Evolutionary conservation across 2,329 filamentous ascomycete genomes (phyloP).

Genomic region (Aspergillus phoenicis): DNA sequence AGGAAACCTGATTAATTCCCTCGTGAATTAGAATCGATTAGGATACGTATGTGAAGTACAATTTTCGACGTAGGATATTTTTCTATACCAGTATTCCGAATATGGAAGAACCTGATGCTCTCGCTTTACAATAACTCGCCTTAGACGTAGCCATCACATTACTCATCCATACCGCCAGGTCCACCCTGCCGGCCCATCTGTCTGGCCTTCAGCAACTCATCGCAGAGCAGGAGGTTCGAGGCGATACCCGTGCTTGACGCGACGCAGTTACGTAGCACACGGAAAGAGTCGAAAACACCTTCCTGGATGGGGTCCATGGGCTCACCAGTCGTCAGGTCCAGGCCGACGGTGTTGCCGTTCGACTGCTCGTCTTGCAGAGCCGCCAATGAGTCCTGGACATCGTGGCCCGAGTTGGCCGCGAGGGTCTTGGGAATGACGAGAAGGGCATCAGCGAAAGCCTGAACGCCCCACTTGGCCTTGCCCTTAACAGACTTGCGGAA

Average conservation of each 20-base stretch:
- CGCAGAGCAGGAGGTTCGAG: conserved; percentile 90
- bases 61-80: conserved; percentile 23
- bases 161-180: conserved; percentile 48
- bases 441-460: conserved; percentile 91
- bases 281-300: conserved; percentile 94
- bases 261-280: conserved; percentile 89
- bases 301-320: conserved; percentile 93
- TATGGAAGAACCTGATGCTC: conserved; percentile 24
- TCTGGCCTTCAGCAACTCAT: conserved; percentile 94
- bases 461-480: conserved; percentile 95
- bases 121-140: conserved; percentile 28
- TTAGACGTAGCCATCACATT: conserved; percentile 29
- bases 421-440: conserved; percentile 96
- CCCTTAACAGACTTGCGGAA: conserved; percentile 93
- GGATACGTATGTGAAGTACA: conserved; percentile 21
- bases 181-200: conserved; percentile 71
- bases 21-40: conserved; percentile 7
- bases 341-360: conserved; percentile 81
- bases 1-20: background rate
- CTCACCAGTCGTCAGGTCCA: conserved; percentile 83
- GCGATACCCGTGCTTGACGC: conserved; percentile 94
- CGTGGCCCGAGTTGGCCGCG: conserved; percentile 92
- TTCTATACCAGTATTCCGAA: conserved; percentile 15
- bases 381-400: conserved; percentile 92
- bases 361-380: conserved; percentile 80